Evolutionary conservation across 345 rosid species (phyloP).

Genomic region (Populus pruinosa): DNA sequence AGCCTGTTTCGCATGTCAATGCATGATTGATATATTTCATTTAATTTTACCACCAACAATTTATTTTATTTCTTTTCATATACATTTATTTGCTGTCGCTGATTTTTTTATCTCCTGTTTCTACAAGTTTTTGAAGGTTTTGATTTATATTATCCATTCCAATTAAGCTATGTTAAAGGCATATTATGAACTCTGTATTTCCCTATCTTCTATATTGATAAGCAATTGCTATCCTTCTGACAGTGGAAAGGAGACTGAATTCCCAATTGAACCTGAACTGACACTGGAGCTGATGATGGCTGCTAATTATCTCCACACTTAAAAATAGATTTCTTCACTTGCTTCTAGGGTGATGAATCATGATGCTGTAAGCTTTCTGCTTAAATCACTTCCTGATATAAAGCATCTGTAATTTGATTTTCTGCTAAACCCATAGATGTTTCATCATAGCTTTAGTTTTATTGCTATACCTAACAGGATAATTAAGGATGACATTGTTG

Average conservation of each 20-base stretch:
- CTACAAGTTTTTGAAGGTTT: background rate
- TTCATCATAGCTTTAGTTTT: background rate
- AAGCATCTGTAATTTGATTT: background rate
- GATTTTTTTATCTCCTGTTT: background rate
- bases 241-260: constrained; percentile 69
- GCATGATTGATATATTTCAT: background rate
- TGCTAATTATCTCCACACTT: constrained; percentile 72
- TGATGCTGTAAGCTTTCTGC: constrained; percentile 6
- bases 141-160: background rate
- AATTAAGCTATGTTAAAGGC: background rate
- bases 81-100: background rate
- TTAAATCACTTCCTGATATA: background rate
- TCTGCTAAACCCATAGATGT: background rate
- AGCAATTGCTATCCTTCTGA: background rate
- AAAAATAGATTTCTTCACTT: constrained; percentile 8
- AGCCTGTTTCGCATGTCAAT: background rate
- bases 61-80: background rate
- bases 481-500: background rate
- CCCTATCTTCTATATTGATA: background rate
- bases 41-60: background rate
- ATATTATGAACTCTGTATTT: background rate
- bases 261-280: constrained; percentile 65
- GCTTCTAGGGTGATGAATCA: constrained; percentile 12
- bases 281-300: constrained; percentile 78
- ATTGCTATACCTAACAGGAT: background rate